Evolutionary conservation across 495 filamentous ascomycete species (phyloP), one percentile per base, ranked within the genome.

Genomic region (Penicillium canescens): DNA sequence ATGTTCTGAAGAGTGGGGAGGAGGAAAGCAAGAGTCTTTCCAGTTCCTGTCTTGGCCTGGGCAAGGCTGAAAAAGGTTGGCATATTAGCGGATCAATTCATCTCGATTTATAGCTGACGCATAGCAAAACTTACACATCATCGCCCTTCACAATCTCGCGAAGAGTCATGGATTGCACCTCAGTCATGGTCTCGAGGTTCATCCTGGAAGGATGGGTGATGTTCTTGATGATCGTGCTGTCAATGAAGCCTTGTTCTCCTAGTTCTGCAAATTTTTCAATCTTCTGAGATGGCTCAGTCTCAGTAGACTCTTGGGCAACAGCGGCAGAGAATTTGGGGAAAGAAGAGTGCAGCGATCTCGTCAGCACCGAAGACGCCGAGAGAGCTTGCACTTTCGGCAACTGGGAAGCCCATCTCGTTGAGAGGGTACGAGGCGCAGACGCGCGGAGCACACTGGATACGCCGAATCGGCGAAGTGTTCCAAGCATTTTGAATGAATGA

Each of bases 121-220:
- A 50, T 36, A 61, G 33, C 45, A 21, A 20, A 52, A 68, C 60
- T 56, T 83, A 96, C 91, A 96, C 75, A 73, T 98, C 95, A 31
- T 68, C 73, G 14, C 94, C 95, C 52, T 82, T 78, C 38, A 98
- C 72, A 47, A 82, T 88, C 42, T 89, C 75, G 41, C 84, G 82
- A 61, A 98, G 90, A 3, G 95, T 96, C 68, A 84, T 68, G 31
- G 82, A 78, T 62, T 98, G 94, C n/a, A 98, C 92, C 8, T 92
- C 83, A 3, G 94, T 98, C 93, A 98, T 96, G 36, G 79, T 86
- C 20, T 87, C 79, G 59, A 96, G 81, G 3, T 78, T 71, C 88
- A 97, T 94, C 13, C 61, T 53, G 14, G 41, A 36, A 16, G 82
- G 78, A 20, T 80, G 55, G 0, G 84, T 89, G 60, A 98, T 83